Evolutionary conservation across 768 basidiomycete species (phyloP).

Genomic region (Leccinellum luteum): DNA sequence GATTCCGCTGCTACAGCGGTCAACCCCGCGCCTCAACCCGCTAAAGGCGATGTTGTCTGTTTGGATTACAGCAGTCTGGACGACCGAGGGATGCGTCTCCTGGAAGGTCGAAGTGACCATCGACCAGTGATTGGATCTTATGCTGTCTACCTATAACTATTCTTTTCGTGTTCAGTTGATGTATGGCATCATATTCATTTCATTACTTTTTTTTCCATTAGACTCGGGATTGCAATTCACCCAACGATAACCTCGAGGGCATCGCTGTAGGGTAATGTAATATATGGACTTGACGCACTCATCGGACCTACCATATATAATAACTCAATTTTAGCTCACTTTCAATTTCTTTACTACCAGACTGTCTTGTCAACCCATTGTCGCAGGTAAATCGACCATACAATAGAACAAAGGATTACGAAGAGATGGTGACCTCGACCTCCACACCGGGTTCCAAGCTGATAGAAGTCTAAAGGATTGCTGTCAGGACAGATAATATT

Average conservation of each 20-base stretch:
- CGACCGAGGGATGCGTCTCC: slow-evolving; percentile 67
- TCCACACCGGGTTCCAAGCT: slow-evolving; percentile 99
- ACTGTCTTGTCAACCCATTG: background rate
- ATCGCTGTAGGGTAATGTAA: slow-evolving; percentile 12
- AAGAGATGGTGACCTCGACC: slow-evolving; percentile 96
- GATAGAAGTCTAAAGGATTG: slow-evolving; percentile 77
- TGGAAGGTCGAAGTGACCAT: slow-evolving; percentile 83
- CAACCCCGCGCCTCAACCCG: slow-evolving; percentile 29
- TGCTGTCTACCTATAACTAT: slow-evolving; percentile 56
- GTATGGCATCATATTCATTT: slow-evolving; percentile 11
- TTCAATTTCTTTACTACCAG: background rate
- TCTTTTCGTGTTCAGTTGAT: background rate
- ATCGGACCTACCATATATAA: slow-evolving; percentile 10
- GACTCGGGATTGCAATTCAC: slow-evolving; percentile 4
- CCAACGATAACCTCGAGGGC: slow-evolving; percentile 17
- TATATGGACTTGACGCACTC: slow-evolving; percentile 15
- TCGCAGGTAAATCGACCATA: slow-evolving; percentile 2
- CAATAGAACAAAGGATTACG: slow-evolving; percentile 35
- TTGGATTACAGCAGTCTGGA: slow-evolving; percentile 71
- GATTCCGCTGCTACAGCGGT: slow-evolving; percentile 22
- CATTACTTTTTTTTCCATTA: slow-evolving; percentile 1
- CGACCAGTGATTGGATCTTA: slow-evolving; percentile 82
- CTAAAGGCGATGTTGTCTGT: slow-evolving; percentile 71
- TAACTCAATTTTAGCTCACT: background rate
- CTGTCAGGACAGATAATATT: slow-evolving; percentile 4